Evolutionary conservation across 1,284 basidiomycete species (phyloP).

Genomic region (Fomitiporia mediterranea): DNA sequence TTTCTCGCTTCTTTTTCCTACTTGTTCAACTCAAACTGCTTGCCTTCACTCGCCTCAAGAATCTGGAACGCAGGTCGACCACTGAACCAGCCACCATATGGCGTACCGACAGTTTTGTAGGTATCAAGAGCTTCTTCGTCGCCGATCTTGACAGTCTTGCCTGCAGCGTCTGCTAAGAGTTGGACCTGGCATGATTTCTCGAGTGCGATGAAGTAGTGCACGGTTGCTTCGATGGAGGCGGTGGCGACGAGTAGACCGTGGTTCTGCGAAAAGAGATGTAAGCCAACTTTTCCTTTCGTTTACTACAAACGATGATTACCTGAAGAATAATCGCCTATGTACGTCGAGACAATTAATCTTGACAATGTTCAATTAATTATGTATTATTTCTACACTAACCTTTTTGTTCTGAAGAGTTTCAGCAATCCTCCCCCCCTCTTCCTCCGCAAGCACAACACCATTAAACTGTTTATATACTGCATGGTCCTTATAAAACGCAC

Average conservation of each 20-base stretch:
- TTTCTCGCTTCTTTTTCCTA: not conserved
- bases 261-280: conserved; percentile 42
- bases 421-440: conserved; percentile 56
- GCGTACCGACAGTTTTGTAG: conserved; percentile 29
- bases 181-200: conserved; percentile 47
- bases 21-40: conserved; percentile 18
- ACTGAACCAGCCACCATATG: conserved; percentile 35
- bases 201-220: conserved; percentile 36
- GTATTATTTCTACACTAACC: conserved; percentile 31
- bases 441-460: conserved; percentile 54
- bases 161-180: conserved; percentile 45
- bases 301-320: conserved; percentile 17
- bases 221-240: conserved; percentile 36
- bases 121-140: conserved; percentile 29
- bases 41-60: conserved; percentile 35
- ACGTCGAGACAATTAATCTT: not conserved
- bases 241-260: conserved; percentile 53
- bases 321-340: conserved; percentile 26
- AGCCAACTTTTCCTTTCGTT: conserved; percentile 9
- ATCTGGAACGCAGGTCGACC: conserved; percentile 35
- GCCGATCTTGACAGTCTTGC: conserved; percentile 29
- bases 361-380: conserved; percentile 12
- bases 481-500: conserved; percentile 41
- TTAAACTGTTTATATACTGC: conserved; percentile 45
- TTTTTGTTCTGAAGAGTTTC: conserved; percentile 44